Percentiles rank a stretch among this genome's conserved stretches.
Conservation (phyloP, 345 rosid species). For the Barbarea vulgaris region DNA sequence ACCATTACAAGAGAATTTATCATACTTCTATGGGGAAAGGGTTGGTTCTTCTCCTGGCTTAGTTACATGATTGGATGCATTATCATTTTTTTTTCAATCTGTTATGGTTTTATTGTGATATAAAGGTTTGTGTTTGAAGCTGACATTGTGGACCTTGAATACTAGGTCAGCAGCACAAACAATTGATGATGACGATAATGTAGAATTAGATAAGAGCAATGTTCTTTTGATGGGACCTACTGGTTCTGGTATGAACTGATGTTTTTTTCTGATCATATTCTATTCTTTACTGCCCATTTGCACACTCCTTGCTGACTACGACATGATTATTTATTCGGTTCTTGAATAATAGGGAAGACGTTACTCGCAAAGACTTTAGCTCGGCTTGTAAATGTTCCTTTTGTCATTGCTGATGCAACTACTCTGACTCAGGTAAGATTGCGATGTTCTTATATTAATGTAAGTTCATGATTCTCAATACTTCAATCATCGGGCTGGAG, state of each 20-base stretch:
- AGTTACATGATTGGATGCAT: background rate
- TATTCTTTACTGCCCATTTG: slow-evolving; percentile 1
- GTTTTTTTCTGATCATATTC: background rate
- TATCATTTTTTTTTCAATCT: slow-evolving; percentile 6
- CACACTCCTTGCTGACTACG: background rate
- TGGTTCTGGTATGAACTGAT: slow-evolving; percentile 77
- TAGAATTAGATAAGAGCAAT: slow-evolving; percentile 95
- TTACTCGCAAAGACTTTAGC: slow-evolving; percentile 85
- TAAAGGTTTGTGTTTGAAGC: slow-evolving; percentile 21
- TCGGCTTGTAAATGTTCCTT: slow-evolving; percentile 81
- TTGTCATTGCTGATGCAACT: slow-evolving; percentile 87
- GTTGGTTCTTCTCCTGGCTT: slow-evolving; percentile 51
- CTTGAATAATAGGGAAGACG: slow-evolving; percentile 65
- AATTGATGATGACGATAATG: slow-evolving; percentile 70
- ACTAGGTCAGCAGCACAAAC: slow-evolving; percentile 84
- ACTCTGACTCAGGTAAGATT: slow-evolving; percentile 76
- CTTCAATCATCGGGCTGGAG: background rate
- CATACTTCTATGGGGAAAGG: slow-evolving; percentile 64
- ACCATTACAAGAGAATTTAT: slow-evolving; percentile 91
- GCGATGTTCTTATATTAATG: background rate
- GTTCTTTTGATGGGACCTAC: slow-evolving; percentile 96
- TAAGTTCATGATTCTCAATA: background rate
- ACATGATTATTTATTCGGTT: background rate
- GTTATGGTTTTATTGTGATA: background rate
- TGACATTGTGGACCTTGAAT: slow-evolving; percentile 47